phyloP scores from a whole-genome alignment of 2,329 filamentous ascomycete genomes.

The Aspergillus amoenus region DNA sequence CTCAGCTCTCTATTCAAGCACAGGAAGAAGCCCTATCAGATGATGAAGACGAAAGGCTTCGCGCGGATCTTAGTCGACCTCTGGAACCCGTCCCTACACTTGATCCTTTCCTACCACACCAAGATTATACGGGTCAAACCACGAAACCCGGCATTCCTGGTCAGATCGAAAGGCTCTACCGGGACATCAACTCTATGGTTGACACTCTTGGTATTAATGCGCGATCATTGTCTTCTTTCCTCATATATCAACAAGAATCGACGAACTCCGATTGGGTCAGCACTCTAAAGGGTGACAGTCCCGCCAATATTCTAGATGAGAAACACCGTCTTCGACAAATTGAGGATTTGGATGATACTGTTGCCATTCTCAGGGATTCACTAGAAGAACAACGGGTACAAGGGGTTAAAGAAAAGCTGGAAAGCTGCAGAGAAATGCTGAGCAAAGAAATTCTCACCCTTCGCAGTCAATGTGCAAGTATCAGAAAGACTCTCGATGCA shows the following conservation, averaged over 20 bases:
- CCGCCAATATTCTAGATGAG: constrained; percentile 67
- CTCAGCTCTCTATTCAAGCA: constrained; percentile 31
- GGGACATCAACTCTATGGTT: constrained; percentile 73
- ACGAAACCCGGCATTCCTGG: constrained; percentile 49
- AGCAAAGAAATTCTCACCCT: constrained; percentile 69
- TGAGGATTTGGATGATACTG: constrained; percentile 62
- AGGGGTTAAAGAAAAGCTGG: constrained; percentile 67
- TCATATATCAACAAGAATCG: constrained; percentile 46
- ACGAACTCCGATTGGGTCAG: constrained; percentile 52
- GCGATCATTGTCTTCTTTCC: constrained; percentile 59
- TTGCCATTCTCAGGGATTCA: constrained; percentile 64
- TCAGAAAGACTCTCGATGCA: constrained; percentile 72
- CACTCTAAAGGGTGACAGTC: constrained; percentile 49
- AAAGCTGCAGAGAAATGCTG: constrained; percentile 64
- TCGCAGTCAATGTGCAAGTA: constrained; percentile 71
- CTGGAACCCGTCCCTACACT: constrained; percentile 44
- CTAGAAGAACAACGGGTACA: constrained; percentile 69
- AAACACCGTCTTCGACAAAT: constrained; percentile 77
- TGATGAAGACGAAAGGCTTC: constrained; percentile 49
- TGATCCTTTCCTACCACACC: constrained; percentile 50
- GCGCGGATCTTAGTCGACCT: constrained; percentile 44
- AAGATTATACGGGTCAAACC: constrained; percentile 45
- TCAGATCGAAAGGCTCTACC: constrained; percentile 51
- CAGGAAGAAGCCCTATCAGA: constrained; percentile 40
- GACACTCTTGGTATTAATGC: constrained; percentile 88